These are phyloP conservation scores for Leptodontidium sp. DNA, from an alignment of 2,329 filamentous ascomycete genomes.

Conservation along the genomic window DNA sequence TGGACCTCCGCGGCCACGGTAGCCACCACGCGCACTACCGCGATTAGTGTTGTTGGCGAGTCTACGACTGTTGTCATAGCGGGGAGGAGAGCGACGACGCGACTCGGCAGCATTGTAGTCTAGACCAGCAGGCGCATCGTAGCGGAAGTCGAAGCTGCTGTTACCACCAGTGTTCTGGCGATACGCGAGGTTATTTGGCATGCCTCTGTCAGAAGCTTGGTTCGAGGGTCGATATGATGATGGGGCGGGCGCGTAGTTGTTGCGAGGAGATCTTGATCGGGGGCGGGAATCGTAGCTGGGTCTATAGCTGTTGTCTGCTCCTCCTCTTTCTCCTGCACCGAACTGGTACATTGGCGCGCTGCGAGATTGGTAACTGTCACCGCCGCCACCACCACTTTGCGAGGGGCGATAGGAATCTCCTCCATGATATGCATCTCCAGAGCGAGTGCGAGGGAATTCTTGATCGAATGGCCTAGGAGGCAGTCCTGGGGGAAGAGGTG, in stretches of 20 bases:
- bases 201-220: slow-evolving; percentile 7
- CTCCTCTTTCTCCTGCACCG: slow-evolving; percentile 10
- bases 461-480: slow-evolving; percentile 36
- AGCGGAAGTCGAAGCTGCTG: slow-evolving; percentile 44
- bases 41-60: slow-evolving; percentile 23
- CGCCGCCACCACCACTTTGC: slow-evolving; percentile 24
- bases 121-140: slow-evolving; percentile 44
- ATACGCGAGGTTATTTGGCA: slow-evolving; percentile 7
- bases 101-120: slow-evolving; percentile 38
- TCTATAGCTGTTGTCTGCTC: slow-evolving; percentile 19
- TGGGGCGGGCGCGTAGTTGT: slow-evolving; percentile 28
- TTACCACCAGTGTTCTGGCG: slow-evolving; percentile 27
- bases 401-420: slow-evolving; percentile 3
- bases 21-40: slow-evolving; percentile 37
- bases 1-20: slow-evolving; percentile 42
- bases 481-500: slow-evolving; percentile 42
- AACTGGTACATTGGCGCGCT: slow-evolving; percentile 40
- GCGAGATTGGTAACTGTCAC: slow-evolving; percentile 25
- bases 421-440: slow-evolving; percentile 37
- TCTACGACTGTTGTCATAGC: slow-evolving; percentile 24
- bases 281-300: slow-evolving; percentile 28
- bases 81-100: slow-evolving; percentile 40
- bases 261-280: slow-evolving; percentile 32
- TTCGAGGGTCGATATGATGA: slow-evolving; percentile 23
- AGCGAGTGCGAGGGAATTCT: slow-evolving; percentile 21